Conservation (phyloP, 225 moss, liverwort and hornwort species). For the Physcomitrellopsis africana region DNA sequence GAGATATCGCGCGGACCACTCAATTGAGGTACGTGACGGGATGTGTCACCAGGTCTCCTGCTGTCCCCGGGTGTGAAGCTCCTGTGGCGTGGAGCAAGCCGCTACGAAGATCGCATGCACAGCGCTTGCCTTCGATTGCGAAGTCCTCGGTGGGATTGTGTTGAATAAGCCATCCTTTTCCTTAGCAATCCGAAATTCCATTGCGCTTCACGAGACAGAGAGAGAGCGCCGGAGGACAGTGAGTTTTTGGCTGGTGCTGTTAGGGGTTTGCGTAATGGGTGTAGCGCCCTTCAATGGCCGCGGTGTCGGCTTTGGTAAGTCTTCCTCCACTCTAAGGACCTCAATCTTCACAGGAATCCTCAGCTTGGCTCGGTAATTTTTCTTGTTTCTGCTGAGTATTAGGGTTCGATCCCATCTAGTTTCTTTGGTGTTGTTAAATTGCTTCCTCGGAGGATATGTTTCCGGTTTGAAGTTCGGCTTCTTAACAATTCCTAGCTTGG, state of each 20-base stretch:
- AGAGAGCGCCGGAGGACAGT: too few relatives aligned
- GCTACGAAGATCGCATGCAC: neutral
- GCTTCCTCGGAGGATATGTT: neutral
- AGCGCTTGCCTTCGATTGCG: neutral
- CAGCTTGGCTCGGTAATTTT: neutral
- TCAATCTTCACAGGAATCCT: neutral
- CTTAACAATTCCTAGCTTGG: too few relatives aligned
- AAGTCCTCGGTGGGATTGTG: neutral
- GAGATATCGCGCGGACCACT: neutral
- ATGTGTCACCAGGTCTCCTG: neutral
- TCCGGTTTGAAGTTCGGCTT: neutral
- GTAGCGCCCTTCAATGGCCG: constrained; percentile 67
- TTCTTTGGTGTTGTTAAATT: neutral
- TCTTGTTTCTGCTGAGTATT: neutral
- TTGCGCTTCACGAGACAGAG: neutral
- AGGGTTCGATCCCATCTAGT: neutral
- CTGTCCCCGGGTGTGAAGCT: neutral
- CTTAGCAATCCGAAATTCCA: neutral
- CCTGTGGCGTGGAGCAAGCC: neutral
- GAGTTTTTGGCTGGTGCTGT: neutral
- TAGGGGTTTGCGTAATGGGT: constrained; percentile 49
- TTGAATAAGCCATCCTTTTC: neutral
- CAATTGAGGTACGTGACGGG: neutral
- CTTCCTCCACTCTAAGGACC: neutral
- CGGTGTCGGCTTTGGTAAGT: constrained; percentile 77